Base-by-base conservation (phyloP, 1,284 basidiomycete genomes). In the Marasmius sp. region DNA sequence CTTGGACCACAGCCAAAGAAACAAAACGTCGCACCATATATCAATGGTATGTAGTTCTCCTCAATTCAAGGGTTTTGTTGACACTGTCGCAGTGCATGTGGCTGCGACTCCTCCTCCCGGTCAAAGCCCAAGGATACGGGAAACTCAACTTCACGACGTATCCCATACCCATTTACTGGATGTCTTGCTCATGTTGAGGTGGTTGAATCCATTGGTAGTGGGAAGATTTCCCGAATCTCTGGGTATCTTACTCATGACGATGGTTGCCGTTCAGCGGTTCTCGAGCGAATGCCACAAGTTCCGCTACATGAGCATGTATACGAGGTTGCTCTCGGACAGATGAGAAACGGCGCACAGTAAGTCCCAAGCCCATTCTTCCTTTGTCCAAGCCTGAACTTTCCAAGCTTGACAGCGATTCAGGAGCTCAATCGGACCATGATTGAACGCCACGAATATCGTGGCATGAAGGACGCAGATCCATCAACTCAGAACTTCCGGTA, bases 171-270 rank as follows among this genome's bases (percentile, higher is more conserved):
- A 34, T 76, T 71, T 61, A 73, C 72, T 0, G 71, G 70, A 1
- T 78, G 76, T 58, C 65, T 73, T 16, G 75, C 74, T 0, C 75
- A 77, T 64, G 66, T 68, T 6, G 74, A 77, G 20, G 60, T 77
- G 18, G 72, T 69, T 0, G 67, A 63, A 39, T 41, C 37, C 37
- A 60, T 52, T 18, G 55, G 37, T 10, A 62, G 64, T 39, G 54
- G 64, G 5, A 20, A 27, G 12, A 18, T 50, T 4, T 27, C 50
- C 6, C 62, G 68, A 1, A 64, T 76, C 16, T 20, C 59, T 2
- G 74, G 73, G 1, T 59, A 63, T 22, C 54, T 73, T 1, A 53
- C 62, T 16, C 74, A 76, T 57, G 70, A 74, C 58, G 53, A 64
- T 9, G 65, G 14, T 0, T 75, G 75, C 60, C 36, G 59, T 12